Evolutionary conservation across 768 basidiomycete species (phyloP), one percentile per base, ranked within the genome.

Genomic region (Lentinula guzmanii): DNA sequence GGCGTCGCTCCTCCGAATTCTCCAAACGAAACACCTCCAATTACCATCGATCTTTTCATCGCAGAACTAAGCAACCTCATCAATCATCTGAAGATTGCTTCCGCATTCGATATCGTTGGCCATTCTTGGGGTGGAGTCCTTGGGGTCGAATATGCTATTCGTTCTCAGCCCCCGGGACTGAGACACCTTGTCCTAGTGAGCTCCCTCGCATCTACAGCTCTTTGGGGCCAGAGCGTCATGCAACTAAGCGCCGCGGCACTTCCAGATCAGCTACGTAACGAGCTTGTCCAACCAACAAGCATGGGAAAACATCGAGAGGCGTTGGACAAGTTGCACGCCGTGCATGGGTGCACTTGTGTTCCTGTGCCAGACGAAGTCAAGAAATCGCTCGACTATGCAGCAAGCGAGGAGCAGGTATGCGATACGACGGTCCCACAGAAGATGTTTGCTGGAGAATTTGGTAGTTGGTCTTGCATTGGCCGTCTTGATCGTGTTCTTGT

Each of bases 71-170:
- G 75, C 31, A 84, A 82, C 57, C 64, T 86, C 8, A 57, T 85
- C 24, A 50, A 64, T 4, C 64, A 79, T 21, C 71, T 86, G 18
- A 74, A 70, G 0, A 76, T 85, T 61, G 46, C 67, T 8, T 65
- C 68, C 5, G 63, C 67, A n/a, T 85, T 77, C 66, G 74, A 78
- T 63, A 66, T 86, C 1, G 63, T 78, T 1, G 85, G 85, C 0
- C 84, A 86, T 52, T 84, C 81, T 4, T 84, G 84, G 84, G 85
- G 85, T 11, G 83, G 79, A 1, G 82, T 82, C 71, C 72, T 86
- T 8, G 82, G 72, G 0, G 63, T 71, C 5, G 74, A 79, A 42
- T 80, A 77, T 53, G 79, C 65, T 6, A 69, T 74, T 41, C 65
- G 70, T 15, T 70, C 71, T 11, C 71, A 76, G n/a, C 80, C 80